A percentile compares a stretch with the other conserved stretches of the same genome.
Evolutionary conservation across 768 basidiomycete genomes (phyloP).

Genomic region (Cantharellus anzutake): DNA sequence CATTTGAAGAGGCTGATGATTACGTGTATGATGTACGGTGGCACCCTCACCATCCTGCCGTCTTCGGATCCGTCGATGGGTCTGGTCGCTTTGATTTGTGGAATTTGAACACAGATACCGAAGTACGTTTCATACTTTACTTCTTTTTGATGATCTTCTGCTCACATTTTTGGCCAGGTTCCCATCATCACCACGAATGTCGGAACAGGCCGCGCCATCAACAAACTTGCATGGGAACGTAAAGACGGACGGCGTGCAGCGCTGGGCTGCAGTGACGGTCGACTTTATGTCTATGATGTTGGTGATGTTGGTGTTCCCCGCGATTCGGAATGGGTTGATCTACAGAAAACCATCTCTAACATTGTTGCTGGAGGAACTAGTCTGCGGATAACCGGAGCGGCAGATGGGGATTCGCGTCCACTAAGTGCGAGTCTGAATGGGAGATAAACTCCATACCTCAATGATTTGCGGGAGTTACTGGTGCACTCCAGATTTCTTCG

Average conservation of each 20-base stretch:
- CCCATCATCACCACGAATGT: constrained; percentile 77
- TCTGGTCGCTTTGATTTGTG: constrained; percentile 91
- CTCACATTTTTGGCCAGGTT: constrained; percentile 35
- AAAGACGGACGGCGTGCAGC: constrained; percentile 84
- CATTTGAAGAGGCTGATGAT: constrained; percentile 95
- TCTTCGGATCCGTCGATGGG: constrained; percentile 89
- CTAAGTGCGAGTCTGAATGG: background rate
- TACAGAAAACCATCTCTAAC: constrained; percentile 71
- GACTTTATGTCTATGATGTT: constrained; percentile 85
- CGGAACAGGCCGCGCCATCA: constrained; percentile 66
- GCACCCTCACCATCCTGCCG: constrained; percentile 89
- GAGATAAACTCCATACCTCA: background rate
- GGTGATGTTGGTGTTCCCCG: constrained; percentile 77
- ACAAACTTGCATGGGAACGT: constrained; percentile 89
- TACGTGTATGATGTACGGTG: constrained; percentile 98
- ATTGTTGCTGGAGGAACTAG: constrained; percentile 28
- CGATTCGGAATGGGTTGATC: constrained; percentile 84
- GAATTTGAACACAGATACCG: constrained; percentile 94
- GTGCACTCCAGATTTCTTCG: no score
- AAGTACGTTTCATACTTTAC: constrained; percentile 25
- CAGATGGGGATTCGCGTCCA: background rate
- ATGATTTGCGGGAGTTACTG: no score
- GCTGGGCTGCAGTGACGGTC: constrained; percentile 82
- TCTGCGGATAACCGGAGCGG: background rate
- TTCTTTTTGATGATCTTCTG: background rate